Percentiles rank a stretch among this genome's conserved stretches.
These are phyloP conservation scores for Sclerotiophoma versabilis DNA, from an alignment of 2,329 filamentous ascomycete species.

Conservation along the genomic window DNA sequence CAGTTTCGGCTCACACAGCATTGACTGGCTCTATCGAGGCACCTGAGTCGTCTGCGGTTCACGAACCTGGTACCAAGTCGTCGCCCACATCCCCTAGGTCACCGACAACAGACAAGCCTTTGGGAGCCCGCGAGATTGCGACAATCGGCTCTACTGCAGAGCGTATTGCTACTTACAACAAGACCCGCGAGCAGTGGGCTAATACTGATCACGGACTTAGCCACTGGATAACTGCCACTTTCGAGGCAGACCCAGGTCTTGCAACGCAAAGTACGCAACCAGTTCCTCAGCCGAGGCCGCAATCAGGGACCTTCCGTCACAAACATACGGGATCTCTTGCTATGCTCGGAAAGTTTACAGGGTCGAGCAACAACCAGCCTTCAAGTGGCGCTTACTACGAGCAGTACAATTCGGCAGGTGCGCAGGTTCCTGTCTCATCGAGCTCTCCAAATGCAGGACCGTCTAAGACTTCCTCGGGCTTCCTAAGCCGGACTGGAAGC, in stretches of 20 bases:
- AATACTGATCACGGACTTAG: conserved; percentile 76
- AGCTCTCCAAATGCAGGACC: conserved; percentile 30
- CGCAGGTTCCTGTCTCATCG: conserved; percentile 38
- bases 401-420: conserved; percentile 31
- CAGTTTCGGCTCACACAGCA: conserved; percentile 16
- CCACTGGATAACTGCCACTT: conserved; percentile 62
- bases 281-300: conserved; percentile 27
- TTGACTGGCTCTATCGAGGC: conserved; percentile 16
- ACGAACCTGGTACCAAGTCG: conserved; percentile 29
- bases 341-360: conserved; percentile 45
- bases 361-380: conserved; percentile 27
- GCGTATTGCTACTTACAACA: conserved; percentile 76
- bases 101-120: conserved; percentile 45
- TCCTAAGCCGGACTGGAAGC: conserved; percentile 31
- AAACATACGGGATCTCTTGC: conserved; percentile 46
- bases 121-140: conserved; percentile 78
- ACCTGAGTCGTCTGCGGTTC: conserved; percentile 21
- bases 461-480: conserved; percentile 26
- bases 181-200: conserved; percentile 74
- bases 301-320: conserved; percentile 44
- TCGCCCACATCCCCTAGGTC: conserved; percentile 28
- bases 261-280: conserved; percentile 34
- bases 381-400: conserved; percentile 20
- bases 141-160: conserved; percentile 70
- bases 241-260: conserved; percentile 62